phyloP scores from a whole-genome alignment of 768 basidiomycete species.

The Boletus bicolor region DNA sequence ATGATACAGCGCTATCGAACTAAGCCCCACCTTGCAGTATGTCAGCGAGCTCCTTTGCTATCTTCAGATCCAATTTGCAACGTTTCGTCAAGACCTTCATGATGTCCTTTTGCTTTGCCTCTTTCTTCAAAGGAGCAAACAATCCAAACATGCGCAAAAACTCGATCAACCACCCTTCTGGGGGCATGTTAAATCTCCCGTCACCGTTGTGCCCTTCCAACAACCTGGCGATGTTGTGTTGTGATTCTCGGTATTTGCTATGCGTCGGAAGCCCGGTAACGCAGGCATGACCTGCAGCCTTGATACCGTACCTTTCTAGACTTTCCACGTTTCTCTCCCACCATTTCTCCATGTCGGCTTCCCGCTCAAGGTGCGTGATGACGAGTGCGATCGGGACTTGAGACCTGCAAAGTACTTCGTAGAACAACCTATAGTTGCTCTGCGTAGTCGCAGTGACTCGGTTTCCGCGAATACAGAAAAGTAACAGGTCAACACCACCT shows the following conservation, averaged over 20 bases:
- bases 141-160: constrained; percentile 26
- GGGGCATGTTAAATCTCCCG: constrained; percentile 26
- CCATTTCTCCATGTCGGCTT: constrained; percentile 34
- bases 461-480: constrained; percentile 43
- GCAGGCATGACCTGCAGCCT: constrained; percentile 32
- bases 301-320: constrained; percentile 27
- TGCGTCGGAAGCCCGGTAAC: constrained; percentile 34
- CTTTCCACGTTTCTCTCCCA: constrained; percentile 28
- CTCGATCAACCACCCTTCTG: constrained; percentile 24
- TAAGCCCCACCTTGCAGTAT: constrained; percentile 7
- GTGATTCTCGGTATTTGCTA: constrained; percentile 28
- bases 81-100: constrained; percentile 28
- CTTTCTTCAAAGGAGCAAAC: constrained; percentile 22
- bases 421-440: constrained; percentile 42
- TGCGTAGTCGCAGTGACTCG: constrained; percentile 35
- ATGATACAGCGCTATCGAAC: not conserved
- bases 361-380: constrained; percentile 41
- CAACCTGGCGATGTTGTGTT: constrained; percentile 13
- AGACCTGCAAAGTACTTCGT: constrained; percentile 39
- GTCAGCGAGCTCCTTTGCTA: constrained; percentile 21
- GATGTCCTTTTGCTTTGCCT: constrained; percentile 22
- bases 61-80: constrained; percentile 20
- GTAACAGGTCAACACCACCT: constrained; percentile 40
- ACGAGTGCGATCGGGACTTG: constrained; percentile 31
- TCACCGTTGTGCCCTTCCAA: constrained; percentile 11